Evolutionary conservation across 768 basidiomycete genomes (phyloP).

Genomic region (Xanthoconium purpureum): DNA sequence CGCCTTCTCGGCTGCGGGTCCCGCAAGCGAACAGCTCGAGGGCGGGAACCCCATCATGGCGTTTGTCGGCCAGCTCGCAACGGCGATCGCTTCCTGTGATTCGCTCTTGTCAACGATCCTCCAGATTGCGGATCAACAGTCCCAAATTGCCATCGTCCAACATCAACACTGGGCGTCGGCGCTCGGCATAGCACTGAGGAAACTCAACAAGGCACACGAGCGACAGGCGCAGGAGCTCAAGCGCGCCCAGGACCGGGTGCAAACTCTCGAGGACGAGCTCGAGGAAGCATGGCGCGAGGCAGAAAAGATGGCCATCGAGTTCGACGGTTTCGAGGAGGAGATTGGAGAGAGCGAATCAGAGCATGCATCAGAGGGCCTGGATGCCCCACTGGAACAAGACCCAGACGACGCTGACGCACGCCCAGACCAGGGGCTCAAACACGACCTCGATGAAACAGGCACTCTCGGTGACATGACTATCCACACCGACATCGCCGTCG

Average conservation of each 20-base stretch:
- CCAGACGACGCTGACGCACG: constrained; percentile 8
- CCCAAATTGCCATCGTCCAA: constrained; percentile 57
- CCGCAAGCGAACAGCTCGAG: background rate
- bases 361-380: background rate
- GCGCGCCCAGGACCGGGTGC: constrained; percentile 44
- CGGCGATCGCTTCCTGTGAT: constrained; percentile 59
- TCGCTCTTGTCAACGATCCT: constrained; percentile 54
- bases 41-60: constrained; percentile 35
- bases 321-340: constrained; percentile 56
- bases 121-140: constrained; percentile 56
- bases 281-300: constrained; percentile 82
- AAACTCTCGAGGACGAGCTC: constrained; percentile 62
- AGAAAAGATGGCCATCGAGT: constrained; percentile 65
- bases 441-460: constrained; percentile 28
- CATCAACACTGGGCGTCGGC: constrained; percentile 75
- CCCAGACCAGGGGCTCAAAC: background rate
- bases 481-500: constrained; percentile 30
- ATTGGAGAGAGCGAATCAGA: constrained; percentile 22
- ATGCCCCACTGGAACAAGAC: background rate
- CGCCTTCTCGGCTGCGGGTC: background rate
- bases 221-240: constrained; percentile 59
- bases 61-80: constrained; percentile 56
- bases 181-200: constrained; percentile 71
- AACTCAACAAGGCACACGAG: constrained; percentile 74
- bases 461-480: constrained; percentile 22